Base-by-base conservation (phyloP, 129 eudicot genomes). In the Calendula officinalis region DNA sequence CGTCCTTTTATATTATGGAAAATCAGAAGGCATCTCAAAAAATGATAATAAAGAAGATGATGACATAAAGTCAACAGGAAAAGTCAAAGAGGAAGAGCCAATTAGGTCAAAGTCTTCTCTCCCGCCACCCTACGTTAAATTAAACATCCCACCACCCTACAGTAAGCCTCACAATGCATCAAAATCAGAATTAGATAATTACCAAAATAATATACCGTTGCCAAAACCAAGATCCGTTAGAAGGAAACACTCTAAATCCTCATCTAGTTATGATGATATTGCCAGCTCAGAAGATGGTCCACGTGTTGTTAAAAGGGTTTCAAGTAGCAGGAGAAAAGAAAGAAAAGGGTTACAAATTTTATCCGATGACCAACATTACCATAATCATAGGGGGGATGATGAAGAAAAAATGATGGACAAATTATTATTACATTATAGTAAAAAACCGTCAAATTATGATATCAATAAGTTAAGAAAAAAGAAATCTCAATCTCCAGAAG, bases 341-440 rank as follows among this genome's bases (percentile, higher is more conserved):
- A 66, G 83, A 67, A 91, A 85, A 58, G 98, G 96, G 50, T 75
- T 92, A 64, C 85, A 92, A 66, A 77, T 88, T 7, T 51, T 85
- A 85, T 74, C 78, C 36, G 96, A 84, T 4, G 91, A 88, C 46
- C 88, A 87, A 17, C 84, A 78, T 37, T 58, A 74, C n/a, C 71
- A 48, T 68, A 68, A 55, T 34, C 50, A 45, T 12, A 82, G 70
- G 51, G 96, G 70, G 51, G 96, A 88, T 36, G 88, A 85, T 3
- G 96, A 92, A 62, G 99, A 92, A 72, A 79, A 52, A 64, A 79
- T 79, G 75, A 88, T 92, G 64, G 99, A 92, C 71, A 86, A 92
- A 48, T 77, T 92, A 6, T 59, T 92, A 69, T 71, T 92, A 54
- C 96, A 92, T 67, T 92, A 92, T 75, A 81, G 95, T 78, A 85